Evolutionary conservation across 2,329 filamentous ascomycete species (phyloP).

Genomic region (Aspergillus tubingensis): DNA sequence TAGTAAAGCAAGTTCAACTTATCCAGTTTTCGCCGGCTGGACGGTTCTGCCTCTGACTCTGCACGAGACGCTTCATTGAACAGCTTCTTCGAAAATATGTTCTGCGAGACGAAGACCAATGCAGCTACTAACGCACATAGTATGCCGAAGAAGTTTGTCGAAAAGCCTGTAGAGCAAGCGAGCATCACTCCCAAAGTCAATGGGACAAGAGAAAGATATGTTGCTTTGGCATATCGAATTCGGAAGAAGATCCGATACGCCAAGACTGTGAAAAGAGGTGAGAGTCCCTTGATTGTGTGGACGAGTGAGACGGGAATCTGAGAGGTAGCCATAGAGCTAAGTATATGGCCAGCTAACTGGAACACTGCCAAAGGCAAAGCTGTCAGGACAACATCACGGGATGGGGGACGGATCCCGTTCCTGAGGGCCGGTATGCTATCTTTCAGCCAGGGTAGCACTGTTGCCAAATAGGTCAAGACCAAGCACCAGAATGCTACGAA

Average conservation of each 20-base stretch:
- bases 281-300: constrained; percentile 97
- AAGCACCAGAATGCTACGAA: constrained; percentile 90
- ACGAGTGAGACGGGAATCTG: constrained; percentile 96
- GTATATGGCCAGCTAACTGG: constrained; percentile 88
- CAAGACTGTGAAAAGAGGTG: constrained; percentile 89
- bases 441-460: constrained; percentile 69
- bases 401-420: constrained; percentile 79
- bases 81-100: constrained; percentile 96
- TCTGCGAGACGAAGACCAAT: constrained; percentile 93
- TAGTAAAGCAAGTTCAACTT: constrained; percentile 97
- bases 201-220: constrained; percentile 86
- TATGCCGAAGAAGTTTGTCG: constrained; percentile 86
- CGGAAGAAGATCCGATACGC: constrained; percentile 89
- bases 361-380: constrained; percentile 92
- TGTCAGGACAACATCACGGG: constrained; percentile 76
- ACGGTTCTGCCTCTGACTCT: constrained; percentile 69
- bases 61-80: constrained; percentile 92
- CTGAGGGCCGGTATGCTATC: constrained; percentile 74
- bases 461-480: constrained; percentile 73
- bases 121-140: constrained; percentile 86
- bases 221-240: constrained; percentile 82
- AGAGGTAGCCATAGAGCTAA: constrained; percentile 90
- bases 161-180: constrained; percentile 89
- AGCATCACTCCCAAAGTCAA: constrained; percentile 93
- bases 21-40: constrained; percentile 75